A percentile compares a stretch with the other conserved stretches of the same genome.
Conservation (phyloP, 2,329 filamentous ascomycete species). For the Periconia sp. region DNA sequence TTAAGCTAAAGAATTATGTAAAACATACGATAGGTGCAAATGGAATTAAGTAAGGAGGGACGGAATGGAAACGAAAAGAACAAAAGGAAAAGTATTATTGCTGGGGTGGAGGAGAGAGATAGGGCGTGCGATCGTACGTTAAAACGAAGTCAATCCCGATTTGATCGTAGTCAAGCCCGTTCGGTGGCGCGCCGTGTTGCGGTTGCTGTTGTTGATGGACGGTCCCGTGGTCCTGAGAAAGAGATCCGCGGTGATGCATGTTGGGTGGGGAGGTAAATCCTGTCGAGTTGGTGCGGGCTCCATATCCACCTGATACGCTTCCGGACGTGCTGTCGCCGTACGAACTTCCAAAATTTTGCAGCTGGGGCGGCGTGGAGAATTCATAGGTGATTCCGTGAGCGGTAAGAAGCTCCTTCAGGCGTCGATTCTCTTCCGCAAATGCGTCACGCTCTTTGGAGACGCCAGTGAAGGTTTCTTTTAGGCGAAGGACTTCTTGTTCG, state of each 20-base stretch:
- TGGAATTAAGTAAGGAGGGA: slow-evolving; percentile 19
- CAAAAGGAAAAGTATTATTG: slow-evolving; percentile 29
- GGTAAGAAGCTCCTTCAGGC: slow-evolving; percentile 65
- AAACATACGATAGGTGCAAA: slow-evolving; percentile 26
- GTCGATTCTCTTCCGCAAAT: slow-evolving; percentile 75
- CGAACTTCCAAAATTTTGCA: slow-evolving; percentile 38
- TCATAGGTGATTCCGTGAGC: slow-evolving; percentile 62
- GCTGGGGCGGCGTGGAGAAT: slow-evolving; percentile 41
- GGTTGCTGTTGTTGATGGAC: slow-evolving; percentile 21
- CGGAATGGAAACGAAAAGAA: slow-evolving; percentile 8
- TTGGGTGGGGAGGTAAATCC: slow-evolving; percentile 50
- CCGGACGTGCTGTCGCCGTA: slow-evolving; percentile 52
- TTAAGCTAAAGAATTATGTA: slow-evolving; percentile 19
- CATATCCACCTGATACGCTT: slow-evolving; percentile 67
- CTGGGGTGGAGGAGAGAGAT: slow-evolving; percentile 49
- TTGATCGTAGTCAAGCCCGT: slow-evolving; percentile 72
- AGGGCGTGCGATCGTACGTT: slow-evolving; percentile 76
- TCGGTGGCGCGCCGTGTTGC: slow-evolving; percentile 32
- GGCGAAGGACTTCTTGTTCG: slow-evolving; percentile 84
- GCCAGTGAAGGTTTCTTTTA: slow-evolving; percentile 81
- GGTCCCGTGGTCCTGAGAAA: slow-evolving; percentile 29
- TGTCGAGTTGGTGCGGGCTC: slow-evolving; percentile 47
- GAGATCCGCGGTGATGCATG: slow-evolving; percentile 32
- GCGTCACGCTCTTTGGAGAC: slow-evolving; percentile 75
- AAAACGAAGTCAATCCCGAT: slow-evolving; percentile 88